These are phyloP conservation scores for Colletotrichum cordylinicola DNA, from an alignment of 2,329 filamentous ascomycete species.

Conservation along the genomic window DNA sequence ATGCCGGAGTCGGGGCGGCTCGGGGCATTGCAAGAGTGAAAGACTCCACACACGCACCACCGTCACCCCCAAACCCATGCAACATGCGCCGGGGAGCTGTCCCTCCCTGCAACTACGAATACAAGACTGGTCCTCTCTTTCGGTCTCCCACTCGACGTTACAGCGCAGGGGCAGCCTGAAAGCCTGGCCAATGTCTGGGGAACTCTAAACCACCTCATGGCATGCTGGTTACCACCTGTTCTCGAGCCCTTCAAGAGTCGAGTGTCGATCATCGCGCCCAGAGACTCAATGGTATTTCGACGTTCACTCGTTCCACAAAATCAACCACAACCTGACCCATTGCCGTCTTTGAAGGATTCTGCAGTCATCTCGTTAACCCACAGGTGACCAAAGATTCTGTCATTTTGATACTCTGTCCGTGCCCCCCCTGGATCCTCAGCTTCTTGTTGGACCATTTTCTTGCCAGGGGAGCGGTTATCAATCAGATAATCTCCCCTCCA, in stretches of 20 bases:
- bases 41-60: not conserved
- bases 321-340: not conserved
- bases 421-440: not conserved
- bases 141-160: not conserved
- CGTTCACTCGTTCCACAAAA: not conserved
- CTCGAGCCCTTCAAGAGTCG: not conserved
- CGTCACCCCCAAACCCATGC: not conserved
- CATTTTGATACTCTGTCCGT: not conserved
- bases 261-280: not conserved
- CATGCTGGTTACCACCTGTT: not conserved
- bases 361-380: not conserved
- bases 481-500: conserved; percentile 9
- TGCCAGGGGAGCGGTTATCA: not conserved
- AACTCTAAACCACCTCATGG: not conserved
- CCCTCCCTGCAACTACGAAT: not conserved
- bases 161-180: not conserved
- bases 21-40: not conserved
- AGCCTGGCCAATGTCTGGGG: not conserved
- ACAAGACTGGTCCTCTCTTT: not conserved
- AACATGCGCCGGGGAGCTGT: not conserved
- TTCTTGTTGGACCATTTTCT: not conserved
- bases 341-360: not conserved
- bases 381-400: not conserved
- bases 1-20: not conserved
- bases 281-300: not conserved